Conservation (phyloP, 257 asterid genomes). For the Solanum pimpinellifolium region DNA sequence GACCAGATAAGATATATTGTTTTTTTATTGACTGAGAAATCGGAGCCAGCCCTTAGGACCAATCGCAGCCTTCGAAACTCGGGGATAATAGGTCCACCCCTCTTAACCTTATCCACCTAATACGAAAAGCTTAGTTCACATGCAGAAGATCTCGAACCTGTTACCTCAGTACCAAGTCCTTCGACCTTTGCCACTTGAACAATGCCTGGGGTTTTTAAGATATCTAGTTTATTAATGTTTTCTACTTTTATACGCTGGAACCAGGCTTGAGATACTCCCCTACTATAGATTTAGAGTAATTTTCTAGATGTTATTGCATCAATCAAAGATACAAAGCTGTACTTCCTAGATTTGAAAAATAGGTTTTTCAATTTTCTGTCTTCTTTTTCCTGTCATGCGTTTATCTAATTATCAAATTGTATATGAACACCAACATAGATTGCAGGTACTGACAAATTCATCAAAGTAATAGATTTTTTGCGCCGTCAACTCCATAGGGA, state of each 20-base stretch:
- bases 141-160: background rate
- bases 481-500: slow-evolving; percentile 96
- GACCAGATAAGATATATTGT: background rate
- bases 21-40: background rate
- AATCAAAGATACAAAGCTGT: background rate
- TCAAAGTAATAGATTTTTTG: slow-evolving; percentile 79
- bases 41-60: background rate
- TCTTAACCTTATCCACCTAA: background rate
- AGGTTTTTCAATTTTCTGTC: background rate
- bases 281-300: background rate
- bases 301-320: background rate
- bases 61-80: background rate
- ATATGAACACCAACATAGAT: slow-evolving; percentile 28
- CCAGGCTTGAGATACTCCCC: background rate
- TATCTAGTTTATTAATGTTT: background rate
- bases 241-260: background rate
- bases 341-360: background rate
- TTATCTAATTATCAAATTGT: background rate
- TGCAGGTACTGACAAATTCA: slow-evolving; percentile 82
- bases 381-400: background rate
- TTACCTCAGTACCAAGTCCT: background rate
- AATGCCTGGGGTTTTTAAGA: background rate
- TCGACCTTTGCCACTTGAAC: background rate
- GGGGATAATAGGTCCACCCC: background rate
- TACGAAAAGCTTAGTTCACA: background rate